Conservation (phyloP, 2,329 filamentous ascomycete genomes). For the Scedosporium dehoogii region DNA sequence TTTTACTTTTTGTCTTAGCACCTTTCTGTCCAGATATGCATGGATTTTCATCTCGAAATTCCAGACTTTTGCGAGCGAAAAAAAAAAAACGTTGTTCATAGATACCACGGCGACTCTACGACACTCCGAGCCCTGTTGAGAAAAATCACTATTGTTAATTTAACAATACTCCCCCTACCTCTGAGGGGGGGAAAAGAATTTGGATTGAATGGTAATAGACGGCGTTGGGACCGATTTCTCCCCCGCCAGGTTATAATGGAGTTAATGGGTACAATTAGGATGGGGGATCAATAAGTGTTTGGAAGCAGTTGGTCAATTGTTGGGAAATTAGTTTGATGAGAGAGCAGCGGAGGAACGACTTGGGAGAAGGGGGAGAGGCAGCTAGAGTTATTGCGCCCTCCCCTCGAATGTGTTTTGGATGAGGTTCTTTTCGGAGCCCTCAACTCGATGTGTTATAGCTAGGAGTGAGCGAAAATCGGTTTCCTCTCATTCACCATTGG, state of each 20-base stretch:
- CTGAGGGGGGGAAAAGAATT: neutral
- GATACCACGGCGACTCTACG: neutral
- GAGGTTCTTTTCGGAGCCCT: no score
- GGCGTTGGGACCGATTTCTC: neutral
- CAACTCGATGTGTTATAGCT: no score
- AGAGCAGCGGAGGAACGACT: no score
- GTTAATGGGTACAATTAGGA: neutral
- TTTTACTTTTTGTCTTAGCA: neutral
- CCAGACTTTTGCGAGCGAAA: slow-evolving; percentile 1
- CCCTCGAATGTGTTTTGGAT: no score
- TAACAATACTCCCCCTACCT: neutral
- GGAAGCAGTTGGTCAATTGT: neutral
- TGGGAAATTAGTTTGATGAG: neutral
- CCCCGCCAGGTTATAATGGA: neutral
- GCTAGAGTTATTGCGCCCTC: no score
- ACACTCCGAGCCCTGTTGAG: neutral
- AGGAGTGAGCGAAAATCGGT: no score
- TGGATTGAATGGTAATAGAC: neutral
- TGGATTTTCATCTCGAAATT: neutral
- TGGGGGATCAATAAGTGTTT: neutral
- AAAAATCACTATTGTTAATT: neutral
- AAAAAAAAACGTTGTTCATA: neutral
- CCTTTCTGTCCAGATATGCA: neutral
- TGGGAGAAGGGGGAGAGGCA: no score
- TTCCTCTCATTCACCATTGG: no score